A percentile compares a stretch with the other conserved stretches of the same genome.
Evolutionary conservation across 352 stramenopile genomes (phyloP).

Genomic region (Stephanocyclus meneghinianus): DNA sequence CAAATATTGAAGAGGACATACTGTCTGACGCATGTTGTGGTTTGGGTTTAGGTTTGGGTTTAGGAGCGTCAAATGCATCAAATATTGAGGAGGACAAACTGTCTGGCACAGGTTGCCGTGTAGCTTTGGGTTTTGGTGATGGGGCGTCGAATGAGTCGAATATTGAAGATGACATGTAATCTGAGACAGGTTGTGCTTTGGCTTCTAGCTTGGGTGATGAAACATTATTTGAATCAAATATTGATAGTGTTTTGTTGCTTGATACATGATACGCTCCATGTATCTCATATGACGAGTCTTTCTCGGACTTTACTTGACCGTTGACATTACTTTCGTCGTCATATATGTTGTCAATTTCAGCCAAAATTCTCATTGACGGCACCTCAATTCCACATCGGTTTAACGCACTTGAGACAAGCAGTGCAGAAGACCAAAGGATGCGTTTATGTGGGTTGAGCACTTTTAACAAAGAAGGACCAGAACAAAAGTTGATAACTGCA

Average conservation of each 20-base stretch:
- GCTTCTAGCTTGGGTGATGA: constrained; percentile 35
- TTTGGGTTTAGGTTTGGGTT: constrained; percentile 39
- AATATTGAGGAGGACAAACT: constrained; percentile 67
- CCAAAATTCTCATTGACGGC: constrained; percentile 56
- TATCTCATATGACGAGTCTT: constrained; percentile 10
- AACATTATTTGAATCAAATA: constrained; percentile 70
- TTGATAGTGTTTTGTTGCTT: constrained; percentile 52
- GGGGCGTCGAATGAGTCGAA: constrained; percentile 66
- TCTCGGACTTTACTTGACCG: constrained; percentile 16
- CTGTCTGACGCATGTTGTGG: constrained; percentile 18
- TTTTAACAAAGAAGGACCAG: constrained; percentile 67
- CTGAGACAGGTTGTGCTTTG: constrained; percentile 15
- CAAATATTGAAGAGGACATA: constrained; percentile 72
- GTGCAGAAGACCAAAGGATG: constrained; percentile 60
- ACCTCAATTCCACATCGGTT: constrained; percentile 69
- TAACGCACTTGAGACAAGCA: constrained; percentile 62
- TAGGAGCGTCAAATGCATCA: constrained; percentile 61
- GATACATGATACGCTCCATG: constrained; percentile 16
- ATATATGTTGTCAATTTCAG: constrained; percentile 47
- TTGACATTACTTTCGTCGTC: constrained; percentile 32
- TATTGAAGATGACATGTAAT: constrained; percentile 50
- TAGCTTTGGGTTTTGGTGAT: constrained; percentile 35
- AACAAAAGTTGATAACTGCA: constrained; percentile 71
- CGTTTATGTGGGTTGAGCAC: constrained; percentile 60
- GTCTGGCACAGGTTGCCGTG: neutral